Base-by-base conservation (phyloP, 306 rosid genomes). In the Oxytropis ochrocephala region DNA sequence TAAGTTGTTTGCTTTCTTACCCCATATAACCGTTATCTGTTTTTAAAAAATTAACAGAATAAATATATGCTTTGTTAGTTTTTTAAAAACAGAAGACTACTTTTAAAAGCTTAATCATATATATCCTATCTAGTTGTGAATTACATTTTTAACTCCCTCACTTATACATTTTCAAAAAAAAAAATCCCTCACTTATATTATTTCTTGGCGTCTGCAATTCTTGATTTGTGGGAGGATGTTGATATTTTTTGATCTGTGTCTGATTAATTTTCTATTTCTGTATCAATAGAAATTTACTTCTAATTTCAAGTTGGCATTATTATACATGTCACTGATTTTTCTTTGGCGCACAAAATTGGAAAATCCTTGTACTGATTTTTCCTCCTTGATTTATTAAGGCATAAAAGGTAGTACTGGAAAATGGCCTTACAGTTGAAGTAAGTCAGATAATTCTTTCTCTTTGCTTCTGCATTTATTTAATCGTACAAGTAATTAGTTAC, bases 341-440 rank as follows among this genome's bases (percentile, higher is more conserved):
- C 42, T 36, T 7, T 36, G 42, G 42, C 10, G 42, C 42, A 36
- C 42, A 36, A 36, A 36, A 36, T 36, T 6, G 7, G 27, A 8
- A 36, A 36, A 36, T 8, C 10, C 0, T 36, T 36, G 19, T 29
- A 19, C 74, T 80, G 17, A 84, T 41, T 50, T 13, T 10, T 11
- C 43, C 51, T 29, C 9, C 12, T 75, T 64, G 35, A 21, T 67
- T 79, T 21, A 21, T 21, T 61, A 78, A 90, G 97, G 94, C 87
- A 88, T 47, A 84, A 74, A 84, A 83, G 73, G 97, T 83, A 1
- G 77, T 82, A 56, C 84, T 90, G 85, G 81, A 86, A 75, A 88
- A 84, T 49, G 98, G 96, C 82, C 68, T 81, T 70, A 75, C 79
- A 13, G 35, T 93, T 51, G 95, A 93, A 83, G 98, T 90, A 84